A percentile compares a stretch with the other conserved stretches of the same genome.
Evolutionary conservation across 1,284 basidiomycete genomes (phyloP).

Genomic region (Schizopora paradoxa): DNA sequence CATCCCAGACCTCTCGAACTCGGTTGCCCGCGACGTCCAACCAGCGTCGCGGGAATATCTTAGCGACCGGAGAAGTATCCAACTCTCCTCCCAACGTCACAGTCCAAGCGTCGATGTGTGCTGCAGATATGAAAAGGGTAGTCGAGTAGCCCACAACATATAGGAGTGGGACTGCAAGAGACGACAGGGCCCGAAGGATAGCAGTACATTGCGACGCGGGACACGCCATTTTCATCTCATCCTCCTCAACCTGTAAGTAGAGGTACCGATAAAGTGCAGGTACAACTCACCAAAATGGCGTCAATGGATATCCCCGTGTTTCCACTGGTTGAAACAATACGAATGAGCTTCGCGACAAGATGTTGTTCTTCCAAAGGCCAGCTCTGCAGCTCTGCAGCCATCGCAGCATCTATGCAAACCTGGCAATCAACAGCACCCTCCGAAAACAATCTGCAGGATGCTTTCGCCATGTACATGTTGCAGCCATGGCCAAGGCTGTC

Average conservation of each 20-base stretch:
- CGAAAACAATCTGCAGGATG: slow-evolving; percentile 45
- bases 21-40: slow-evolving; percentile 61
- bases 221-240: background rate
- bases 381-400: slow-evolving; percentile 30
- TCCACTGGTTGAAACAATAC: slow-evolving; percentile 36
- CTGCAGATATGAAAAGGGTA: slow-evolving; percentile 43
- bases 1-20: slow-evolving; percentile 62
- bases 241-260: background rate
- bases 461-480: slow-evolving; percentile 37
- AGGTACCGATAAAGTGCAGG: background rate
- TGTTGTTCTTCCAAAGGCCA: slow-evolving; percentile 33
- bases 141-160: slow-evolving; percentile 64
- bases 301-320: slow-evolving; percentile 43
- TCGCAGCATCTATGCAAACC: slow-evolving; percentile 47
- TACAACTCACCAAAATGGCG: slow-evolving; percentile 42
- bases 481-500: slow-evolving; percentile 38
- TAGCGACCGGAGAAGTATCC: slow-evolving; percentile 35
- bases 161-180: slow-evolving; percentile 44
- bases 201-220: slow-evolving; percentile 29
- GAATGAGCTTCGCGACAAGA: slow-evolving; percentile 36
- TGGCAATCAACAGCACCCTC: slow-evolving; percentile 51
- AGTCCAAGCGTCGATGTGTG: slow-evolving; percentile 52
- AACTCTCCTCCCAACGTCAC: slow-evolving; percentile 40
- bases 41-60: slow-evolving; percentile 70
- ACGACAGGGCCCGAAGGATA: slow-evolving; percentile 45